Percentiles rank a stretch among this genome's conserved stretches.
phyloP scores from a whole-genome alignment of 306 rosid genomes.

The Dalbergia oliveri region DNA sequence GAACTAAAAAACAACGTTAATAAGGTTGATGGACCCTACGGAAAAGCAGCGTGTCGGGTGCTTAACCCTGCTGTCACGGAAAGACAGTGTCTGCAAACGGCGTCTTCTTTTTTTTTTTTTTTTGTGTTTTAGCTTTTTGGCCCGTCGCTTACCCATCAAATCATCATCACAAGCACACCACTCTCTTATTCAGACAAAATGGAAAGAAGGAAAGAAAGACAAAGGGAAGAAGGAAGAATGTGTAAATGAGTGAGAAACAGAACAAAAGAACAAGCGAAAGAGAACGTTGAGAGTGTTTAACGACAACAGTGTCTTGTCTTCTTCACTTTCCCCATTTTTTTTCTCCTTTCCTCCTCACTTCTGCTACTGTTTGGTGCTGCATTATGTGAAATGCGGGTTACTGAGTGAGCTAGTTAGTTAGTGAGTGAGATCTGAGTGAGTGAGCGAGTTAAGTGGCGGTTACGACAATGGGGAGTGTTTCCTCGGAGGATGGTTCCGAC shows the following conservation, averaged over 20 bases:
- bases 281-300: conserved; percentile 29
- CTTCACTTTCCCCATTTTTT: neutral
- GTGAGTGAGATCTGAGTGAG: neutral
- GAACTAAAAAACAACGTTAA: neutral
- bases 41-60: conserved; percentile 64
- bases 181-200: neutral
- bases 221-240: conserved; percentile 37
- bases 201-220: conserved; percentile 19
- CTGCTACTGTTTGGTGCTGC: neutral
- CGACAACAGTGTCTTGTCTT: conserved; percentile 13
- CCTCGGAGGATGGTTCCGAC: conserved; percentile 78
- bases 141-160: conserved; percentile 37
- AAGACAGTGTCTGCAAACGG: conserved; percentile 69
- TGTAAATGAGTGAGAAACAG: neutral
- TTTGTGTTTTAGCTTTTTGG: conserved; percentile 33
- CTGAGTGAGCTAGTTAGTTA: conserved; percentile 22
- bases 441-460: conserved; percentile 34
- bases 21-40: conserved; percentile 52
- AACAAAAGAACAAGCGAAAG: neutral
- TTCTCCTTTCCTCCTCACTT: neutral
- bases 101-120: conserved; percentile 55
- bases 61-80: conserved; percentile 55
- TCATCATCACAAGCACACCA: conserved; percentile 47
- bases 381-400: conserved; percentile 44
- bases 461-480: conserved; percentile 70